These are phyloP conservation scores for Nicotiana tomentosiformis DNA, from an alignment of 257 asterid species.

Conservation along the genomic window DNA sequence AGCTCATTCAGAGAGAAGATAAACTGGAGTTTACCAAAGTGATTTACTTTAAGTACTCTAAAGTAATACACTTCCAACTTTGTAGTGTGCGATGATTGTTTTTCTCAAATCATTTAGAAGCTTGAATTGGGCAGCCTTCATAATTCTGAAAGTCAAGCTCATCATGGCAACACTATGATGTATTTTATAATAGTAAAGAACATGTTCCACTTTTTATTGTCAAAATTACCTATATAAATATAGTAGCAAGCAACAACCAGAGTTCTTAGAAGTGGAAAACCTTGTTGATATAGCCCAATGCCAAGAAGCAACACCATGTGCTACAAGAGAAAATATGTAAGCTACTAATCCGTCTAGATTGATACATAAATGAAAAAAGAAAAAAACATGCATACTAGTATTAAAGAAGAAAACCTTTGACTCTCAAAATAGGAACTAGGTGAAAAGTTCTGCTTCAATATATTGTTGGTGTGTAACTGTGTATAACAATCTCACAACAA, in stretches of 20 bases:
- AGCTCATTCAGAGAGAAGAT: background rate
- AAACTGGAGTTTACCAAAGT: background rate
- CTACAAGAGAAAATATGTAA: no score
- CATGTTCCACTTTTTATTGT: no score
- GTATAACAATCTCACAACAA: background rate
- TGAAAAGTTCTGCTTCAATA: background rate
- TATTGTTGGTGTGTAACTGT: background rate
- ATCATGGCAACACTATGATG: no score
- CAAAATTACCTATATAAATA: background rate
- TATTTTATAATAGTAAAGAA: no score
- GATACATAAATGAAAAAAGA: no score
- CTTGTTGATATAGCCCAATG: conserved; percentile 76
- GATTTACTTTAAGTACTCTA: background rate
- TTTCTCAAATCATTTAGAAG: background rate
- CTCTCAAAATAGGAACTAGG: background rate
- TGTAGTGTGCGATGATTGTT: background rate
- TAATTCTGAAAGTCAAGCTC: no score
- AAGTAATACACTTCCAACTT: background rate
- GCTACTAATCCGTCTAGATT: no score
- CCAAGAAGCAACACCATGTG: conserved; percentile 48
- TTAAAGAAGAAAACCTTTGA: no score
- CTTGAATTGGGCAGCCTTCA: background rate
- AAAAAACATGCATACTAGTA: no score
- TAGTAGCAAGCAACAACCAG: background rate
- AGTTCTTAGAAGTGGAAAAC: conserved; percentile 69